These are phyloP conservation scores for Fusarium paranaense DNA, from an alignment of 2,329 filamentous ascomycete genomes.

Conservation along the genomic window DNA sequence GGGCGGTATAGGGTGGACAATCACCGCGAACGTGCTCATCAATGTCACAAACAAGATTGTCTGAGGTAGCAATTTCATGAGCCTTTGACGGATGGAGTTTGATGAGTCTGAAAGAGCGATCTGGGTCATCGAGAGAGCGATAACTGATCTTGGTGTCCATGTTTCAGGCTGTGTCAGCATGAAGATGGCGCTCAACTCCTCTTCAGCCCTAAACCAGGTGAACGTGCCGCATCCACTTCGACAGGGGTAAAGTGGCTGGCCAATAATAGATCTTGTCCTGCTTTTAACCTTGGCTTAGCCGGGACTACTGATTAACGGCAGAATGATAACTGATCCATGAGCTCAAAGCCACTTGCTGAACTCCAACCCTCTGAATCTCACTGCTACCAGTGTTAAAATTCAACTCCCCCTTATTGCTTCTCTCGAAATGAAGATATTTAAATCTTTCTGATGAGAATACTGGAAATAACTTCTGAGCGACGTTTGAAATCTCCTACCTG, in stretches of 20 bases:
- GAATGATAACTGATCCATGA: not conserved
- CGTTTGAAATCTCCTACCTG: too few relatives aligned
- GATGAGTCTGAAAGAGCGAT: not conserved
- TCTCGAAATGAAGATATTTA: too few relatives aligned
- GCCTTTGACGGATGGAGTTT: not conserved
- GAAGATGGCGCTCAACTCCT: not conserved
- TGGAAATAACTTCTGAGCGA: too few relatives aligned
- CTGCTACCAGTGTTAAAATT: not conserved
- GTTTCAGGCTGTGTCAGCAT: not conserved
- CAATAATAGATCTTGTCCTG: accelerated
- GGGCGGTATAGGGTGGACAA: slow-evolving; percentile 8
- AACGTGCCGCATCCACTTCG: not conserved
- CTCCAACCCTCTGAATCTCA: not conserved
- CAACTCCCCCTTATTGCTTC: not conserved
- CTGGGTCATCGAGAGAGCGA: not conserved
- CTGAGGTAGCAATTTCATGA: not conserved
- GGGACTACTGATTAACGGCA: not conserved
- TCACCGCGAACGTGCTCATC: not conserved
- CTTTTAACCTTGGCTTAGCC: not conserved
- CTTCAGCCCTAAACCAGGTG: not conserved
- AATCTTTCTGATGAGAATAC: too few relatives aligned
- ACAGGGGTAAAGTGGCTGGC: not conserved
- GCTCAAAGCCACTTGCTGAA: not conserved
- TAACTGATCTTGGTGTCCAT: not conserved
- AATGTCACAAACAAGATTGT: not conserved